Conservation (phyloP, 257 asterid genomes). For the Solanum pinnatisectum region DNA sequence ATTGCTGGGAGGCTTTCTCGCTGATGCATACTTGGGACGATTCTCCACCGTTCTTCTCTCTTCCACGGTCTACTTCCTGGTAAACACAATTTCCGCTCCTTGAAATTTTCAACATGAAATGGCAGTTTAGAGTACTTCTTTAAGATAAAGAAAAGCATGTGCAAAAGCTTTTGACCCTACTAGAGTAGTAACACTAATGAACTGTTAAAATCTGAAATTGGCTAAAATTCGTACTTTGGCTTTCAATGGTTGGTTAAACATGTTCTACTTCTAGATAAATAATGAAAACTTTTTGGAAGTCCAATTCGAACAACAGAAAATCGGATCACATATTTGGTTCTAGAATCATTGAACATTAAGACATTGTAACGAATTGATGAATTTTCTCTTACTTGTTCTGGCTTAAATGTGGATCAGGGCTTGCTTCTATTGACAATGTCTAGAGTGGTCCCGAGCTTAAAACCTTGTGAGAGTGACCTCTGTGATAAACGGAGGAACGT, state of each 20-base stretch:
- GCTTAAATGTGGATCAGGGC: constrained; percentile 31
- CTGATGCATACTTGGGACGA: constrained; percentile 21
- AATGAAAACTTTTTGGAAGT: background rate
- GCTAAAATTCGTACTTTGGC: too few relatives aligned
- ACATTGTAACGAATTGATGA: background rate
- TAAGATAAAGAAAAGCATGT: background rate
- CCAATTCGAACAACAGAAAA: background rate
- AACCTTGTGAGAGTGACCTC: constrained; percentile 28
- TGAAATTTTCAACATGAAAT: background rate
- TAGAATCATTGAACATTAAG: background rate
- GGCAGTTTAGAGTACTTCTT: background rate
- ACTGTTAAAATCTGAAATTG: too few relatives aligned
- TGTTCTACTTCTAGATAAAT: background rate
- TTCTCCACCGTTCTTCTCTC: constrained; percentile 15
- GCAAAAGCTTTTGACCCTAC: background rate
- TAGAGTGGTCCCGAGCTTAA: constrained; percentile 38
- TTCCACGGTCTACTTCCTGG: constrained; percentile 18
- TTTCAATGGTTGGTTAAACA: background rate
- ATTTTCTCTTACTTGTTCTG: background rate
- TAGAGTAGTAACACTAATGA: background rate
- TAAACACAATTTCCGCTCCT: background rate
- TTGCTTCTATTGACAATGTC: constrained; percentile 72
- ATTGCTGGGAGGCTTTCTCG: constrained; percentile 20
- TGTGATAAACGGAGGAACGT: constrained; percentile 25
- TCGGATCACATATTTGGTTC: background rate